Evolutionary conservation across 441 rosid genomes (phyloP), one percentile per base, ranked within the genome.

Genomic region (Mallotus repandus): DNA sequence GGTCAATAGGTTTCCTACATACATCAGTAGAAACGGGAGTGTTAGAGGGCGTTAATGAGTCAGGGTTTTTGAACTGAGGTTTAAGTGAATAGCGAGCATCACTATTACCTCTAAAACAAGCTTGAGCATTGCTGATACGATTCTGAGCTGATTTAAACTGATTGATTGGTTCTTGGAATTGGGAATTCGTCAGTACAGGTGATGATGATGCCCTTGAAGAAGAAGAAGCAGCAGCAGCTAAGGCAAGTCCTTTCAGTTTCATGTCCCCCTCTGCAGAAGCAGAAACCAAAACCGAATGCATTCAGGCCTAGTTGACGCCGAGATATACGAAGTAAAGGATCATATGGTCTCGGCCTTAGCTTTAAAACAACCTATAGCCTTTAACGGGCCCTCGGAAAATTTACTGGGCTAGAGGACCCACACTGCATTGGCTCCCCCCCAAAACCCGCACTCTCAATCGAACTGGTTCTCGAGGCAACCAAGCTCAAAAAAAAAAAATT

Each of bases 201-300:
- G 78, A 79, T 74, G 84, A 62, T 69, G 80, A 80, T 73, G 80
- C 80, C 84, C 87, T 85, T 6, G 81, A 49, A 22, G 19, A 48
- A 16, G 50, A 48, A 48, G 66, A 77, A 79, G 84, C 82, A 19
- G 41, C 41, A 38, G 41, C 41, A 38, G 41, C 41, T 4, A 77
- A 70, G 69, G 90, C 77, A 83, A 83, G 72, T 80, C 84, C 78
- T 86, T 81, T 81, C 89, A 86, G 78, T 86, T 81, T 81, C 89
- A 86, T 88, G 77, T 74, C 81, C 78, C 11, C 49, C 53, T 38
- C 63, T 11, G 19, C 69, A 38, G 70, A 29, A 22, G 60, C 53
- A 32, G 79, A 41, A 60, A 63, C 29, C 29, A 1, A 25, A 25
- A 25, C 71, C 62, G 55, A 15, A 19, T 19, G 22, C 72, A 41